phyloP scores from a whole-genome alignment of 139 green algal genomes.

The Ulvella scutata region DNA sequence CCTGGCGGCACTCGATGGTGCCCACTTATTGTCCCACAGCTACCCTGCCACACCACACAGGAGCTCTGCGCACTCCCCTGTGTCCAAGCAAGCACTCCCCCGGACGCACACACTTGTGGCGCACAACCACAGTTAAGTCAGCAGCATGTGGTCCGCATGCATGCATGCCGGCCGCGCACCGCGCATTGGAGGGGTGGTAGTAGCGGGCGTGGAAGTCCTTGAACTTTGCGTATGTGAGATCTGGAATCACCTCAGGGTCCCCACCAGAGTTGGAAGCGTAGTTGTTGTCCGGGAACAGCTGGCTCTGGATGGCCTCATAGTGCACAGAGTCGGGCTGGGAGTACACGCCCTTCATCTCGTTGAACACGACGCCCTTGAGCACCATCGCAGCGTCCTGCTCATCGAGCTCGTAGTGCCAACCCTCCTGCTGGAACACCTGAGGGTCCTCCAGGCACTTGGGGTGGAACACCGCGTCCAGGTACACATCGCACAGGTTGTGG shows the following conservation, averaged over 20 bases:
- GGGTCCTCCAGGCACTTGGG: conserved; percentile 74
- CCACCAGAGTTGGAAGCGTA: conserved; percentile 85
- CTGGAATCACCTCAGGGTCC: conserved; percentile 78
- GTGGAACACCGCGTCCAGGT: conserved; percentile 95
- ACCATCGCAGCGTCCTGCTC: conserved; percentile 43
- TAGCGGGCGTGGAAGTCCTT: conserved; percentile 87
- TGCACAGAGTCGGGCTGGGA: conserved; percentile 81
- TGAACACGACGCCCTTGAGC: conserved; percentile 97
- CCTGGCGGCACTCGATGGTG: too few relatives aligned
- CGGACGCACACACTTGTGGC: too few relatives aligned
- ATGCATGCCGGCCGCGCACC: not conserved
- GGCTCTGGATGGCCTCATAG: conserved; percentile 49
- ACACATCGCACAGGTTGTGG: conserved; percentile 98
- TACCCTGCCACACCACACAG: too few relatives aligned
- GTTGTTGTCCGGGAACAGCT: conserved; percentile 37
- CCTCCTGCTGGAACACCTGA: conserved; percentile 85
- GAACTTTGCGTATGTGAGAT: conserved; percentile 93
- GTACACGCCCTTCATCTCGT: conserved; percentile 99
- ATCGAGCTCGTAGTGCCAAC: conserved; percentile 64
- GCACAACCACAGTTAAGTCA: too few relatives aligned
- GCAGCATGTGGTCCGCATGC: too few relatives aligned
- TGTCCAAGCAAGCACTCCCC: too few relatives aligned
- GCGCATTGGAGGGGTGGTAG: conserved; percentile 87
- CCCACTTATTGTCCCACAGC: too few relatives aligned
- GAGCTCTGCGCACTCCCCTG: too few relatives aligned